Evolutionary conservation across 202 grass and related monocot species (phyloP), one percentile per base, ranked within the genome.

Genomic region (Cymbopogon flexuosus): DNA sequence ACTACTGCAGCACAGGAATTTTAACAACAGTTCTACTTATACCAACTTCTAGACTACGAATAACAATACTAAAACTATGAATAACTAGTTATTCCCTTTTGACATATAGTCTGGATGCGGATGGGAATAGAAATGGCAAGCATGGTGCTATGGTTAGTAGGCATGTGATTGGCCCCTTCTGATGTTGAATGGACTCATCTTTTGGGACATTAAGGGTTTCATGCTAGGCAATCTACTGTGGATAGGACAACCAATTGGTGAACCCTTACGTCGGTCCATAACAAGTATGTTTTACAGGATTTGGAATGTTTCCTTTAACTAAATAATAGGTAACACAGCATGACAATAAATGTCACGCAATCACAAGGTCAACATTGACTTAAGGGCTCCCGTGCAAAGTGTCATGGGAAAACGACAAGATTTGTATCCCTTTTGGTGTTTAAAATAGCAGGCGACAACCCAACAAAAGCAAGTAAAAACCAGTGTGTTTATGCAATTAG

Each of bases 261-360:
- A 61, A 19, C 21, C 39, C 39, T 69, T 69, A 16, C 41, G 3
- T 16, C 30, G 13, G 29, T 19, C 18, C 24, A 36, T 24, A 64
- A 77, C 34, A 72, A 24, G 39, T 36, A 69, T 62, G 62, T n/a
- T 42, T 65, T 34, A 59, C 3, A 7, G 5, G 62, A 45, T 56
- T 75, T 40, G 47, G 34, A 71, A 69, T 57, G 49, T 15, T 70
- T 19, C 61, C 10, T 75, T 19, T 75, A 67, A 75, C 43, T 52
- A 72, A 24, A 22, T 73, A 24, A 21, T 73, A 73, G 29, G 43
- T 82, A 51, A 6, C 57, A 65, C 47, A 42, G 6, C 9, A 52
- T 33, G 69, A 18, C 2, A 30, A 54, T 56, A 24, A 62, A 75
- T 56, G 22, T 6, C 33, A 75, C 27, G 46, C 29, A 18, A 40